Percentiles rank a stretch among this genome's conserved stretches.
phyloP scores from a whole-genome alignment of 225 moss, liverwort and hornwort genomes.

The Bryoerythrophyllum caledonicum region DNA sequence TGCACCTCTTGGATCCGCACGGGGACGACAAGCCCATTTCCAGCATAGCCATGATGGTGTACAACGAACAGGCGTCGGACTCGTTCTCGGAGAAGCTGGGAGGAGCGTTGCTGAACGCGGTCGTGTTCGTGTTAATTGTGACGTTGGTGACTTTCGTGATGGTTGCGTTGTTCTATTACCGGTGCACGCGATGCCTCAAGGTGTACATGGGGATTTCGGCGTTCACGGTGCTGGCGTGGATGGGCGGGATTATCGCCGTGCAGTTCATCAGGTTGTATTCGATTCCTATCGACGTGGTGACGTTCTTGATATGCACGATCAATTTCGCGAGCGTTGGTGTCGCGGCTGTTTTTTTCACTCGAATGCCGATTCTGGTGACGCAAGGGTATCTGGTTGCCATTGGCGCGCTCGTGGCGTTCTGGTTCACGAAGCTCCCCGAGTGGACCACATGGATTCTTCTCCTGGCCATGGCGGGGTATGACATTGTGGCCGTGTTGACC shows the following conservation, averaged over 20 bases:
- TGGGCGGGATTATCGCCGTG: slow-evolving; percentile 77
- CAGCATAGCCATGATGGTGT: slow-evolving; percentile 90
- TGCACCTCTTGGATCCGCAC: slow-evolving; percentile 73
- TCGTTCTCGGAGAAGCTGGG: slow-evolving; percentile 85
- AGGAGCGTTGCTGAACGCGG: slow-evolving; percentile 85
- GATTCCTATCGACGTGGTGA: slow-evolving; percentile 76
- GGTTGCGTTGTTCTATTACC: slow-evolving; percentile 82
- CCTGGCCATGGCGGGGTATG: slow-evolving; percentile 93
- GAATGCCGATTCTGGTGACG: slow-evolving; percentile 89
- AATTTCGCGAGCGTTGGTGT: slow-evolving; percentile 95
- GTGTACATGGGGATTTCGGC: slow-evolving; percentile 93
- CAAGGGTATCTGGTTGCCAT: slow-evolving; percentile 89
- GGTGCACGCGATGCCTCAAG: slow-evolving; percentile 72
- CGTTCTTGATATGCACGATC: slow-evolving; percentile 60
- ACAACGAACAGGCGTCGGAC: slow-evolving; percentile 85
- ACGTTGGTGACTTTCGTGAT: slow-evolving; percentile 85
- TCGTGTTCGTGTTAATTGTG: slow-evolving; percentile 85
- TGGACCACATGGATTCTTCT: slow-evolving; percentile 99
- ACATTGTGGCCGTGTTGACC: slow-evolving; percentile 84
- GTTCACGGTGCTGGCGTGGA: slow-evolving; percentile 84
- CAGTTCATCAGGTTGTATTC: slow-evolving; percentile 68
- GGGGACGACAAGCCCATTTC: slow-evolving; percentile 67
- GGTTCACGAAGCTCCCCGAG: slow-evolving; percentile 96
- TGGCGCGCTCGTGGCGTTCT: slow-evolving; percentile 90
- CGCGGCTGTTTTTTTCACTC: slow-evolving; percentile 84